Evolutionary conservation across 1,284 basidiomycete genomes (phyloP), one percentile per base, ranked within the genome.

Genomic region (Puccinia hordei): DNA sequence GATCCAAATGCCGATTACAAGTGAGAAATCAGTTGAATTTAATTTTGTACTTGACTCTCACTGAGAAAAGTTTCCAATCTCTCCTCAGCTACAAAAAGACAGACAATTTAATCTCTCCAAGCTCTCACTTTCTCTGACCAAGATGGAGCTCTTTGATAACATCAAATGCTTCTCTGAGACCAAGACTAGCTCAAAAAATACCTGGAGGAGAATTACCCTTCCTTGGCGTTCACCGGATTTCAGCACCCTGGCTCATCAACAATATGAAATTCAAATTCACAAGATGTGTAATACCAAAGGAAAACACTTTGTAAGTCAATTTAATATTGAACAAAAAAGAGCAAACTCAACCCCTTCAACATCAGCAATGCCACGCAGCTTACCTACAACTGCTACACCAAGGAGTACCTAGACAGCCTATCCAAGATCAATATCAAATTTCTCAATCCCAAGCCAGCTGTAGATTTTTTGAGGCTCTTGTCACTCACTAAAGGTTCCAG

Each of bases 121-220:
- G 10, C 66, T 69, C n/a, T 30, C 66, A 51, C 22, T 51, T 9
- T 33, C 44, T 15, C 24, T 30, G 0, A 49, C 6, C 30, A 44
- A 69, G 12, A 51, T 51, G 66, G 27, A 49, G n/a, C 24, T 69
- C n/a, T 69, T 69, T 19, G 61, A 63, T 49, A 30, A 69, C 44
- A 69, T 69, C 66, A 49, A 69, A 30, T 49, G 41, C 27, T 33
- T 10, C 15, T 71, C 68, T 22, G 49, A 71, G 13, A 71, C 68
- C 24, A 8, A 71, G 30, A 22, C 13, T 13, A 0, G 35, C 24
- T 24, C 49, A 22, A 24, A 53, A 5, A 51, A 53, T 5, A 49
- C 30, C 12, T 10, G 53, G 46, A 53, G 6, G 5, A 51, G 41
- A 24, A 22, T 71, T 33, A 17, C 68, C 4, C 27, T 53, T 2